Percentiles rank a stretch among this genome's conserved stretches.
Conservation (phyloP, 768 basidiomycete species). For the Psilocybe sp. region DNA sequence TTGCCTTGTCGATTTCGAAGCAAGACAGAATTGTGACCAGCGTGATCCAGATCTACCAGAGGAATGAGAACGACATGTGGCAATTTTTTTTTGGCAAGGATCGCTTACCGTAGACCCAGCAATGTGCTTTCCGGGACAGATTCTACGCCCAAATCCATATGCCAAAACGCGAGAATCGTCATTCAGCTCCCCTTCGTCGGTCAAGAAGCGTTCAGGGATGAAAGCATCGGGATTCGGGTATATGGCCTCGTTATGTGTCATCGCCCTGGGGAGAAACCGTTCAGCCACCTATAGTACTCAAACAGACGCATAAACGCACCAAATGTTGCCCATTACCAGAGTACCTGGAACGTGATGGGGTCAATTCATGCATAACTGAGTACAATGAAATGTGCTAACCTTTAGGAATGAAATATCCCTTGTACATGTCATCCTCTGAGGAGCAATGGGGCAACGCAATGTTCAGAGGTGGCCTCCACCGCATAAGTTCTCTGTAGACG, state of each 20-base stretch:
- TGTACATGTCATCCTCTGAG: constrained; percentile 23
- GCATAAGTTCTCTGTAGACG: constrained; percentile 16
- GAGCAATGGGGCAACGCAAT: constrained; percentile 19
- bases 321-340: not conserved
- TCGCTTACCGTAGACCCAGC: constrained; percentile 3
- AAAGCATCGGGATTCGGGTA: constrained; percentile 19
- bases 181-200: constrained; percentile 1
- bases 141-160: constrained; percentile 11
- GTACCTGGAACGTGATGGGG: not conserved
- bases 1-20: constrained; percentile 1
- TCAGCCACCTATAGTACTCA: not conserved
- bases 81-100: not conserved
- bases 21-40: constrained; percentile 5
- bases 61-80: not conserved
- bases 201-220: constrained; percentile 20
- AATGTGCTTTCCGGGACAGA: constrained; percentile 5
- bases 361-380: not conserved
- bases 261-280: constrained; percentile 6
- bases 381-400: not conserved
- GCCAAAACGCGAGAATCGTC: constrained; percentile 4
- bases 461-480: constrained; percentile 10
- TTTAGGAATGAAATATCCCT: constrained; percentile 24
- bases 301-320: not conserved
- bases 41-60: constrained; percentile 2
- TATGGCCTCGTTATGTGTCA: constrained; percentile 14